Evolutionary conservation across 2,329 filamentous ascomycete species (phyloP), one percentile per base, ranked within the genome.

Genomic region (Hymenoscyphus scutula): DNA sequence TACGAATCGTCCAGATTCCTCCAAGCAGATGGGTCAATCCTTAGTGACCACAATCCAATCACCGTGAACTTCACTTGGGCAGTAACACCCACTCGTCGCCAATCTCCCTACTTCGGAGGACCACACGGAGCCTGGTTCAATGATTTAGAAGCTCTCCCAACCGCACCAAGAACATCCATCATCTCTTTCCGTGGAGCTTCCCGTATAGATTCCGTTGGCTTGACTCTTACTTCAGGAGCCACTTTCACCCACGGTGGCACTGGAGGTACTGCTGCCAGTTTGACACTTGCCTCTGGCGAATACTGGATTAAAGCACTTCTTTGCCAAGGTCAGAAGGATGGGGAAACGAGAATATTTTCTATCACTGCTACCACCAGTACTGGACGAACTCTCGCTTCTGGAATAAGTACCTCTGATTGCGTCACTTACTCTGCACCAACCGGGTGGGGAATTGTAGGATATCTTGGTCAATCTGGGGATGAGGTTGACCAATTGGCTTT

Each of bases 1-100:
- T 89, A 89, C 72, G 82, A 80, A 13, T 79, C 82, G 53, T 68
- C 70, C 53, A 78, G 77, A 68, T 90, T 89, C 75, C 73, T 88
- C 15, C 81, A 86, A 70, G 56, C 77, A 2, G 76, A 86, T 65
- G 85, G 84, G 30, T 80, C 72, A 64, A 77, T 87, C 19, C 76
- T 89, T 29, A 83, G 82, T 1, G 87, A 89, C 71, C 86, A 89
- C 71, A 87, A 89, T 73, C 85, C 86, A 1, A 77, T 89, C 61
- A 75, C 78, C n/a, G 81, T 83, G n/a, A 76, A 81, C 69, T 80
- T 86, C 70, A 75, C 77, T 67, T 80, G 80, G 79, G 64, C 74
- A 17, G 68, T 75, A 8, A 74, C 75, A 23, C 65, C 69, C 11
- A 67, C 69, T 0, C 74, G 82, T 48, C 76, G 76, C 54, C 77